phyloP scores from a whole-genome alignment of 1,139 yeast species.

The Cylindricascospora bacillispora region DNA sequence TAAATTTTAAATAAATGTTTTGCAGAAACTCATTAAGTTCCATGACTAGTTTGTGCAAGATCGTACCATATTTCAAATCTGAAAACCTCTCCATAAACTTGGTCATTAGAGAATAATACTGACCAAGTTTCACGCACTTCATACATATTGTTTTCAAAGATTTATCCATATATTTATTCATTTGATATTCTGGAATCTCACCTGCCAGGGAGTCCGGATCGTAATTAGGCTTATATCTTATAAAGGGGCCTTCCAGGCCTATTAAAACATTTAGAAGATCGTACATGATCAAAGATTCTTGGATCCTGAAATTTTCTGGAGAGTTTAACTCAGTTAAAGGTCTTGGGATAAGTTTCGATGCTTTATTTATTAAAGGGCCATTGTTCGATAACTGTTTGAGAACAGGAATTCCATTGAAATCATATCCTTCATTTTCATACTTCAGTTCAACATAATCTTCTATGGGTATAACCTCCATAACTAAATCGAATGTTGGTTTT shows the following conservation, averaged over 20 bases:
- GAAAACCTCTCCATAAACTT: conserved; percentile 45
- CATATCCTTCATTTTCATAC: too few species aligned
- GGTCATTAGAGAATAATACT: conserved; percentile 42
- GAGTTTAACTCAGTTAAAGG: conserved; percentile 26
- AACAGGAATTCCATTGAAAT: conserved; percentile 1
- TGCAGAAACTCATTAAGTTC: conserved; percentile 40
- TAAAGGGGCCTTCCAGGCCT: conserved; percentile 73
- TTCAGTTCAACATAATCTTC: conserved; percentile 9
- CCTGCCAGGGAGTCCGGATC: conserved; percentile 28
- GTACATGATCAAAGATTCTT: conserved; percentile 58
- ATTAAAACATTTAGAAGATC: conserved; percentile 58
- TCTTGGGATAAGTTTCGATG: conserved; percentile 30
- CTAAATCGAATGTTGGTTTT: too few species aligned
- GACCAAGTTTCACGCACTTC: conserved; percentile 49
- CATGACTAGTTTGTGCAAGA: conserved; percentile 60
- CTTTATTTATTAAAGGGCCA: conserved; percentile 24
- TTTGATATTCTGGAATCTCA: conserved; percentile 48
- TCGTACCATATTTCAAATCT: conserved; percentile 51
- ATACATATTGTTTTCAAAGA: conserved; percentile 64
- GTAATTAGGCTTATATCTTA: conserved; percentile 53
- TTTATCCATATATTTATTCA: conserved; percentile 61
- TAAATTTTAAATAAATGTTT: conserved; percentile 33
- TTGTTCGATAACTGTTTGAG: conserved; percentile 19
- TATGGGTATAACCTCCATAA: conserved; percentile 9
- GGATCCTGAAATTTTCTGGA: conserved; percentile 34